phyloP scores from a whole-genome alignment of 768 basidiomycete species.

The Clitopilus passeckerianus region DNA sequence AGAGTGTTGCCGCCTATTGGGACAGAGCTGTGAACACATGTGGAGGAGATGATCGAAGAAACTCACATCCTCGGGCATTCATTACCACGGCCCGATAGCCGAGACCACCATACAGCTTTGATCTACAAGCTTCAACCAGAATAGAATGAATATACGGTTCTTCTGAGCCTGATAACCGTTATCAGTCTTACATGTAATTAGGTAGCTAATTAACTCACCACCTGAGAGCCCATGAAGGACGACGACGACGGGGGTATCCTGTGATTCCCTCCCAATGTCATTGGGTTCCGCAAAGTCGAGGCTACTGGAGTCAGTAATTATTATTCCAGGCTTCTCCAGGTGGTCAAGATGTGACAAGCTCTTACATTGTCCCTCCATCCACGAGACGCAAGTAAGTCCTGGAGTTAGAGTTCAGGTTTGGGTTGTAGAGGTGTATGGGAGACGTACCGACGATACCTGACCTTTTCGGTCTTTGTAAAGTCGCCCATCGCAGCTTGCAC shows the following conservation, averaged over 20 bases:
- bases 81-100: conserved; percentile 75
- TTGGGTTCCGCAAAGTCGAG: conserved; percentile 39
- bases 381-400: conserved; percentile 30
- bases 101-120: conserved; percentile 64
- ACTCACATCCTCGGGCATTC: conserved; percentile 74
- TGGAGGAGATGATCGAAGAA: background rate
- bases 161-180: conserved; percentile 48
- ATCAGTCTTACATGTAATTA: background rate
- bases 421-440: background rate
- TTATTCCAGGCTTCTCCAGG: conserved; percentile 1
- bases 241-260: conserved; percentile 33
- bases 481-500: conserved; percentile 35
- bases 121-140: conserved; percentile 51
- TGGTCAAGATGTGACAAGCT: background rate
- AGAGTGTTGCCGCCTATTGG: conserved; percentile 62
- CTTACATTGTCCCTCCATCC: conserved; percentile 47
- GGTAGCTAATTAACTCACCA: conserved; percentile 12
- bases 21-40: conserved; percentile 4
- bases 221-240: conserved; percentile 29
- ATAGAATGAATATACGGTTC: conserved; percentile 75
- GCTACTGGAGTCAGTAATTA: conserved; percentile 22
- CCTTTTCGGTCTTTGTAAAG: conserved; percentile 34
- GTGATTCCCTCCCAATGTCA: conserved; percentile 11
- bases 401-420: background rate
- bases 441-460: conserved; percentile 35